A percentile compares a stretch with the other conserved stretches of the same genome.
Conservation (phyloP, 208 protist species). For the Wallacemonas sp. region DNA sequence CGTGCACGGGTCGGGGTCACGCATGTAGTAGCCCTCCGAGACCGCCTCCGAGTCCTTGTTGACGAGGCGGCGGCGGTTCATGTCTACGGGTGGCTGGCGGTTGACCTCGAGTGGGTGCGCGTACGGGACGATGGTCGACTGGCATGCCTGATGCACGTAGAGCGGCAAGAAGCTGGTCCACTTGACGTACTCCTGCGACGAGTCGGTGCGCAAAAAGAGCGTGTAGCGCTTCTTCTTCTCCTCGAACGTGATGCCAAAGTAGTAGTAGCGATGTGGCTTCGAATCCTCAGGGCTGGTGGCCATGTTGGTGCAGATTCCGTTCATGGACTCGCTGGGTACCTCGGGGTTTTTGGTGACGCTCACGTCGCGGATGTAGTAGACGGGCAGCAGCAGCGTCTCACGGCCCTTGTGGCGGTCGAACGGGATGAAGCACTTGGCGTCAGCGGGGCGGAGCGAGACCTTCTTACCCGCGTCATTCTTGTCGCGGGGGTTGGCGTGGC, state of each 20-base stretch:
- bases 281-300: conserved; percentile 4
- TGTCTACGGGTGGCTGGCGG: conserved; percentile 21
- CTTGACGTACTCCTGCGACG: conserved; percentile 35
- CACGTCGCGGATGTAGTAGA: conserved; percentile 57
- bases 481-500: conserved; percentile 28
- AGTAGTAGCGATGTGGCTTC: conserved; percentile 25
- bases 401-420: conserved; percentile 23
- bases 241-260: conserved; percentile 62
- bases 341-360: conserved; percentile 42
- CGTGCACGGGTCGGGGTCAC: conserved; percentile 35
- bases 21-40: conserved; percentile 13
- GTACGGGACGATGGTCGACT: conserved; percentile 38
- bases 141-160: conserved; percentile 52
- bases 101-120: conserved; percentile 44
- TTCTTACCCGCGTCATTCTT: conserved; percentile 7
- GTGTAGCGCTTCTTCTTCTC: conserved; percentile 43
- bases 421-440: conserved; percentile 40
- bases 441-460: conserved; percentile 2
- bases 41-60: conserved; percentile 20
- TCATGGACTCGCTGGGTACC: conserved; percentile 25
- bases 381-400: conserved; percentile 37
- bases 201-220: conserved; percentile 51
- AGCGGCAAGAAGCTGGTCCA: conserved; percentile 45
- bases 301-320: conserved; percentile 35
- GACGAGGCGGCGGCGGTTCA: conserved; percentile 32